A percentile compares a stretch with the other conserved stretches of the same genome.
These are phyloP conservation scores for Byssothecium circinans DNA, from an alignment of 2,329 filamentous ascomycete species.

Conservation along the genomic window DNA sequence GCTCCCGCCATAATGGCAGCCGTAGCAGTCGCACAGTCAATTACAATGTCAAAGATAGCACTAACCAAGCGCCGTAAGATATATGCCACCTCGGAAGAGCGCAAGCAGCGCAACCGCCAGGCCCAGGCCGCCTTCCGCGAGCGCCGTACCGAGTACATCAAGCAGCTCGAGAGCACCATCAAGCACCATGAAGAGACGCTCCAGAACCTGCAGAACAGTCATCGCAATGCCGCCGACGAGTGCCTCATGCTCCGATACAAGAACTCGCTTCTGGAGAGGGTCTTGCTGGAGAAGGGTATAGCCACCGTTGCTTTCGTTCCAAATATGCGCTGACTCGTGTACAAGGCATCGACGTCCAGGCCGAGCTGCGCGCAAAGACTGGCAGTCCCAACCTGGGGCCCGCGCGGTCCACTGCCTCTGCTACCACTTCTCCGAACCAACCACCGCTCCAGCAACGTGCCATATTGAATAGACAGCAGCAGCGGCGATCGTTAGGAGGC, in stretches of 20 bases:
- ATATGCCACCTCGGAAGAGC: slow-evolving; percentile 97
- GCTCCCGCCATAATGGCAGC: slow-evolving; percentile 20
- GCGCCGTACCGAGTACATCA: slow-evolving; percentile 97
- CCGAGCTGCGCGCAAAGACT: slow-evolving; percentile 89
- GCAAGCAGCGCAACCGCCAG: slow-evolving; percentile 95
- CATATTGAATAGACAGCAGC: slow-evolving; percentile 77
- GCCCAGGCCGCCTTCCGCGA: slow-evolving; percentile 97
- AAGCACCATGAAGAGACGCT: slow-evolving; percentile 95
- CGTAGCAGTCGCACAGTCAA: slow-evolving; percentile 24
- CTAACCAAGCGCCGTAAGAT: slow-evolving; percentile 65
- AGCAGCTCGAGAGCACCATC: slow-evolving; percentile 96
- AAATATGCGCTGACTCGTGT: slow-evolving; percentile 20
- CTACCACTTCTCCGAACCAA: slow-evolving; percentile 52
- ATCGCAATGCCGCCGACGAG: slow-evolving; percentile 92
- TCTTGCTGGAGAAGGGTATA: slow-evolving; percentile 91
- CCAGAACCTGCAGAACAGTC: slow-evolving; percentile 88
- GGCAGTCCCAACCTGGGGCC: slow-evolving; percentile 78
- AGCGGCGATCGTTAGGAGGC: slow-evolving; percentile 71
- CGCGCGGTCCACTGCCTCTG: slow-evolving; percentile 59
- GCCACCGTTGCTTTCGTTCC: slow-evolving; percentile 4
- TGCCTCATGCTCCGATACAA: slow-evolving; percentile 98
- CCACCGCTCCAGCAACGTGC: slow-evolving; percentile 77
- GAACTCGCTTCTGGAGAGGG: slow-evolving; percentile 92
- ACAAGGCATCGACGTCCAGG: slow-evolving; percentile 92
- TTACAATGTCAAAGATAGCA: slow-evolving; percentile 38